Base-by-base conservation (phyloP, 139 green algal genomes). In the Pleodorina starrii region DNA sequence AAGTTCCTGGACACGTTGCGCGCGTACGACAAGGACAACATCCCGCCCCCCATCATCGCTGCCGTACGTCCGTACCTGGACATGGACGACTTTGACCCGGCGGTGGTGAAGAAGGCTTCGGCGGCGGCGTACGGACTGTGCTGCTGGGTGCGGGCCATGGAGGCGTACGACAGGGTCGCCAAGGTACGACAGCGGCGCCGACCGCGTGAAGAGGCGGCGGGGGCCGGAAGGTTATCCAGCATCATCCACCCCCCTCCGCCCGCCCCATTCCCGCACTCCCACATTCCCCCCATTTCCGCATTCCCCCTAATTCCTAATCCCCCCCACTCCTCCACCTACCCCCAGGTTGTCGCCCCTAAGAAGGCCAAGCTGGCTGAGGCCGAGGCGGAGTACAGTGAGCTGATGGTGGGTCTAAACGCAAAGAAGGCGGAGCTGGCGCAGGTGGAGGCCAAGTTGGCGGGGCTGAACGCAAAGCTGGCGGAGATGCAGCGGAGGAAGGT, bases 81-180 rank as follows among this genome's bases (percentile, higher is more conserved):
- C 35, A 92, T 90, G 60, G 79, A 89, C 23, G 91, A 95, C 43
- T 96, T 96, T 59, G 63, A 93, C 42, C 93, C 92, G 0, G 79
- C 91, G 10, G 69, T 88, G 59, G 90, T 96, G 4, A 89, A 94
- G 87, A 94, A 96, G 91, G 93, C 93, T 27, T 94, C 90, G 74
- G 95, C 94, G 66, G 95, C 95, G 7, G 93, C 93, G 43, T 95
- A 95, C 66, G 95, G 95, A 0, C 89, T 97, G 68, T 97, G 94
- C 89, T 95, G 93, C 86, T 97, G 95, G 95, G 94, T 96, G 54
- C 88, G 95, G 40, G 95, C 95, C 38, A 97, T 97, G 95, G 94
- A 97, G 83, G 87, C 94, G 6, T 97, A 97, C 85, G 90, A 97
- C 92, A 85, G 51, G 48, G 84, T 89, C 36, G 84, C 84, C 11